Percentiles rank a stretch among this genome's conserved stretches.
These are phyloP conservation scores for Kockiozyma suomiensis DNA, from an alignment of 805 yeast species.

Conservation along the genomic window DNA sequence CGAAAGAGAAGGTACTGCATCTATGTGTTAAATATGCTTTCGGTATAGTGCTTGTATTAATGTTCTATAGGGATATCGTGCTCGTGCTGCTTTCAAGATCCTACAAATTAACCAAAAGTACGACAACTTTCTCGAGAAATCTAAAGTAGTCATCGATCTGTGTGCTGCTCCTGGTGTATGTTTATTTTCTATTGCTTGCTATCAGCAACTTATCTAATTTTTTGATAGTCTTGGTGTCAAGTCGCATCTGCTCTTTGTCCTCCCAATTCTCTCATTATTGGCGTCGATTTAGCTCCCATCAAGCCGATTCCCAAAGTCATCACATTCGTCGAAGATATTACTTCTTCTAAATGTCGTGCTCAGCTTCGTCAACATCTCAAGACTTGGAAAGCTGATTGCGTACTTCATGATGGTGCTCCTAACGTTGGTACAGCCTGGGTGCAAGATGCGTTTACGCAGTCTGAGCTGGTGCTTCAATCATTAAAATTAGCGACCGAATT, in stretches of 20 bases:
- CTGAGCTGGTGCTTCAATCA: slow-evolving; percentile 92
- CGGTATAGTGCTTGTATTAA: too few relatives aligned
- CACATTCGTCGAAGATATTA: slow-evolving; percentile 94
- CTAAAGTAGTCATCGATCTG: slow-evolving; percentile 93
- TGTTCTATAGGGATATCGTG: slow-evolving; percentile 73
- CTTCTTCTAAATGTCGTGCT: slow-evolving; percentile 97
- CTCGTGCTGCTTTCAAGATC: slow-evolving; percentile 96
- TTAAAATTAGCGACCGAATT: slow-evolving; percentile 92
- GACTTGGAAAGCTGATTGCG: slow-evolving; percentile 95
- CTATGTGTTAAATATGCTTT: too few relatives aligned
- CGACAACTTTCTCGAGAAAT: slow-evolving; percentile 91
- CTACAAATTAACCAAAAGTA: slow-evolving; percentile 94
- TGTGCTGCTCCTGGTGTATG: slow-evolving; percentile 94
- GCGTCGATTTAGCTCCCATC: slow-evolving; percentile 98
- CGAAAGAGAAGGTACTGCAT: slow-evolving; percentile 82
- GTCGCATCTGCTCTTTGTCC: slow-evolving; percentile 95
- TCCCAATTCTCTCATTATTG: slow-evolving; percentile 86
- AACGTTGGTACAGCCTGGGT: slow-evolving; percentile 99
- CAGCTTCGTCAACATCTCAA: slow-evolving; percentile 93
- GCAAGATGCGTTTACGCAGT: slow-evolving; percentile 98
- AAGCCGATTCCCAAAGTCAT: slow-evolving; percentile 94
- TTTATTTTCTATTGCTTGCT: background rate
- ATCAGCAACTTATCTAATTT: background rate
- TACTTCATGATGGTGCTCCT: slow-evolving; percentile 99
- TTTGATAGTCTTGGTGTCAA: slow-evolving; percentile 87